Conservation (phyloP, 768 basidiomycete species). For the Rhodotorula babjevae region DNA sequence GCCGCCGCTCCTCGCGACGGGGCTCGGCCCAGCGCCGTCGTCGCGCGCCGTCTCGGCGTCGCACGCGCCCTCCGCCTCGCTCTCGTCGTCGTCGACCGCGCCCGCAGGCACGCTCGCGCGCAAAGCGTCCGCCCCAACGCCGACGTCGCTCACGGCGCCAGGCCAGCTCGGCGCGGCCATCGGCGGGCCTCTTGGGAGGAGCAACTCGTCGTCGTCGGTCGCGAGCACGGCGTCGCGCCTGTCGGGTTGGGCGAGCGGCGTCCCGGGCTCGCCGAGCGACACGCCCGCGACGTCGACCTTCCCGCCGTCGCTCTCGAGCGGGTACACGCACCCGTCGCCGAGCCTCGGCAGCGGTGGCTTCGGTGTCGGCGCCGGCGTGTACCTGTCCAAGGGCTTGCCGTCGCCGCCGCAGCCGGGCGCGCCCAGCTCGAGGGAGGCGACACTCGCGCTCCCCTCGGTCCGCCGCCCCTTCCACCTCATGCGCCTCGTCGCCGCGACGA, state of each 20-base stretch:
- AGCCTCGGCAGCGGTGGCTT: no score
- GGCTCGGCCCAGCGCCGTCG: background rate
- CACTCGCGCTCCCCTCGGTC: slow-evolving; percentile 48
- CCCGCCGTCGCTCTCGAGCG: background rate
- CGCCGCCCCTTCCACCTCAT: slow-evolving; percentile 89
- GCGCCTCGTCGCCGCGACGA: slow-evolving; percentile 70
- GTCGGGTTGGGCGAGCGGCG: background rate
- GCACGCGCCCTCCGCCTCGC: slow-evolving; percentile 1
- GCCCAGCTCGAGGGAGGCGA: slow-evolving; percentile 3
- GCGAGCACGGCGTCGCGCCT: slow-evolving; percentile 2
- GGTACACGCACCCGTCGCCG: no score
- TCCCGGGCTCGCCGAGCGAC: slow-evolving; percentile 2
- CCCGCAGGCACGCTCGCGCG: background rate
- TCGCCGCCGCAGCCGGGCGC: background rate
- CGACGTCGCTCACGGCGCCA: slow-evolving; percentile 16
- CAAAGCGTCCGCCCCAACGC: slow-evolving; percentile 25
- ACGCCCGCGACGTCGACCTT: background rate
- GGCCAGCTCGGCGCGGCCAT: background rate
- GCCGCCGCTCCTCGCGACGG: background rate
- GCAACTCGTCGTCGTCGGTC: slow-evolving; percentile 25
- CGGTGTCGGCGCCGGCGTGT: background rate
- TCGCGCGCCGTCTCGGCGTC: background rate
- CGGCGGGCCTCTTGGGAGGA: slow-evolving; percentile 12
- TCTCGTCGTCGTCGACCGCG: background rate
- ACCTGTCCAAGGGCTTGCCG: slow-evolving; percentile 8